A percentile compares a stretch with the other conserved stretches of the same genome.
phyloP scores from a whole-genome alignment of 441 rosid species.

The Adansonia grandidieri region DNA sequence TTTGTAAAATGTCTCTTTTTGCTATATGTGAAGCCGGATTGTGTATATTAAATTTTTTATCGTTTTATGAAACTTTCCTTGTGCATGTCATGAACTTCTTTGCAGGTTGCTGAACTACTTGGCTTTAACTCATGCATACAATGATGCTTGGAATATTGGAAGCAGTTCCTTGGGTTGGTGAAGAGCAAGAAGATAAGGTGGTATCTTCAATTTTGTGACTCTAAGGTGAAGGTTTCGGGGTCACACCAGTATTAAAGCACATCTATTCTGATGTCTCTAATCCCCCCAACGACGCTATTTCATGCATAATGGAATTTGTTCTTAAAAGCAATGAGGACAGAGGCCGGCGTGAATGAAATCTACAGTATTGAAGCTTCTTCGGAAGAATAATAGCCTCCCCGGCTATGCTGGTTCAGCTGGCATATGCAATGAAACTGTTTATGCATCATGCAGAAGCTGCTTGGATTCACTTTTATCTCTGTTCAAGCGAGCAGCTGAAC shows the following conservation, averaged over 20 bases:
- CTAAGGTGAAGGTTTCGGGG: slow-evolving; percentile 69
- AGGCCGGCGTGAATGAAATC: slow-evolving; percentile 88
- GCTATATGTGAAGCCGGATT: neutral
- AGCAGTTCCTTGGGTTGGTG: slow-evolving; percentile 99
- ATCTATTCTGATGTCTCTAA: slow-evolving; percentile 60
- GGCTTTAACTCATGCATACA: slow-evolving; percentile 71
- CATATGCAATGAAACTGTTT: slow-evolving; percentile 68
- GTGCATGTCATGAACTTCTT: slow-evolving; percentile 19
- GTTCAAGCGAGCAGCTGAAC: slow-evolving; percentile 64
- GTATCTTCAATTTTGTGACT: slow-evolving; percentile 71
- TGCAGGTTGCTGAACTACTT: slow-evolving; percentile 78
- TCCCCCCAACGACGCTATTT: slow-evolving; percentile 71
- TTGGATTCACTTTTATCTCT: slow-evolving; percentile 57
- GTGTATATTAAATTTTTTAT: neutral
- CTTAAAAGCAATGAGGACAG: slow-evolving; percentile 91
- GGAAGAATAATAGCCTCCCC: slow-evolving; percentile 60
- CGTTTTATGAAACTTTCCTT: slow-evolving; percentile 16
- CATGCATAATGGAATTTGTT: slow-evolving; percentile 77
- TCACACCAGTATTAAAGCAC: slow-evolving; percentile 73
- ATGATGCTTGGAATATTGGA: slow-evolving; percentile 86
- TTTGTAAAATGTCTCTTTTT: neutral
- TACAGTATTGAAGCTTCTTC: slow-evolving; percentile 82
- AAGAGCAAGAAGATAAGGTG: slow-evolving; percentile 96
- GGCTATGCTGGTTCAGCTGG: slow-evolving; percentile 50
- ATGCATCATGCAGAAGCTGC: slow-evolving; percentile 67